A percentile compares a stretch with the other conserved stretches of the same genome.
phyloP scores from a whole-genome alignment of 768 basidiomycete species.

The Suillus lakei region DNA sequence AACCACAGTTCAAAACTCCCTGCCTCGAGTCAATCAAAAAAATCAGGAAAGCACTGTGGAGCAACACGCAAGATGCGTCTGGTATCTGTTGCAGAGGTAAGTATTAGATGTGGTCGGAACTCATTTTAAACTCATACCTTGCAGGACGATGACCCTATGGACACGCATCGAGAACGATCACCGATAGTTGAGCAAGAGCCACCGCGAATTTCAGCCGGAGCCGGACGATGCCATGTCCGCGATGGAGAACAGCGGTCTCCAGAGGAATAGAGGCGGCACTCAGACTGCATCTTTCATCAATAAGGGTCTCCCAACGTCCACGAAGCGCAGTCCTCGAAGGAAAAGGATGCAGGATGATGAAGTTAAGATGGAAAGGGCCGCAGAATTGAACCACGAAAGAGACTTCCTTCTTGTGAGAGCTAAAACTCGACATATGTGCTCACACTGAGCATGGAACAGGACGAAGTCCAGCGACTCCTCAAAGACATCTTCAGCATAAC shows the following conservation, averaged over 20 bases:
- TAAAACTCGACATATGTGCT: conserved; percentile 1
- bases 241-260: conserved; percentile 6
- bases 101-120: no score
- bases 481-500: conserved; percentile 14
- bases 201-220: no score
- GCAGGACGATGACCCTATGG: no score
- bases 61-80: no score
- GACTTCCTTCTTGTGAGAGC: conserved; percentile 11
- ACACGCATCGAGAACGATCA: no score
- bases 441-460: conserved; percentile 7
- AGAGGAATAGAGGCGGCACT: conserved; percentile 7
- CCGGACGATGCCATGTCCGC: not conserved
- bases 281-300: conserved; percentile 1
- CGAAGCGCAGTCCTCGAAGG: conserved; percentile 1
- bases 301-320: not conserved
- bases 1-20: no score
- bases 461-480: conserved; percentile 13
- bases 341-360: conserved; percentile 6
- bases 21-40: no score
- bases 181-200: no score
- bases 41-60: no score
- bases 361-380: conserved; percentile 5
- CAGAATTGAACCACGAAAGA: conserved; percentile 9
- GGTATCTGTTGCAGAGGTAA: no score
- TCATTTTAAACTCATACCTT: no score